Evolutionary conservation across 345 rosid species (phyloP), one percentile per base, ranked within the genome.

Genomic region (Pistacia vera): DNA sequence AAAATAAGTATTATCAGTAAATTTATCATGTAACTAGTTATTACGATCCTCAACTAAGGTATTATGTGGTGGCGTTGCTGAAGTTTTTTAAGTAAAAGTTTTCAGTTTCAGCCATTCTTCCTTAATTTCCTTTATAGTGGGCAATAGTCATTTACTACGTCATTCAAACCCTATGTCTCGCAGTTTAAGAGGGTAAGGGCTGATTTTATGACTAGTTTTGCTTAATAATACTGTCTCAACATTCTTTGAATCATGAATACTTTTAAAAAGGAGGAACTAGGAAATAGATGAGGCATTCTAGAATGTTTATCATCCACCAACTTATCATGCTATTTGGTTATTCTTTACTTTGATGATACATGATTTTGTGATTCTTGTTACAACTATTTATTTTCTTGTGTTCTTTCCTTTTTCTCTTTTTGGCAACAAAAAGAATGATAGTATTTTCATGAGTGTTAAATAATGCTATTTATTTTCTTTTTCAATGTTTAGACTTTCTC

Each of bases 401-500:
- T 66, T 38, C 52, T 62, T 30, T 33, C 17, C 13, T 5, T 72
- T 62, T 61, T 16, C 16, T 16, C 22, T 59, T 35, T 60, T 70
- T 76, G 52, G 48, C 51, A 60, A 68, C 51, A n/a, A 8, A 38
- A 58, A 6, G 51, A 17, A 35, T 25, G 63, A 44, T 11, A 77
- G 2, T 67, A 28, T 22, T 67, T 54, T 57, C 17, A 20, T 55
- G 46, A 41, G 8, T 41, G 46, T 41, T 41, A 25, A 52, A 58
- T 46, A 49, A 62, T 51, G 46, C 46, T 41, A 41, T 41, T 0
- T 41, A 41, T 41, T 71, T 49, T 41, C 35, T 46, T 71, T 68
- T 59, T 49, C 78, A 66, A 70, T 76, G 70, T 84, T 75, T 73
- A 95, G 98, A 86, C 79, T 93, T 59, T 95, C 99, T 71, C 90